Evolutionary conservation across 495 filamentous ascomycete species (phyloP).

Genomic region (Talaromyces trachyspermus): DNA sequence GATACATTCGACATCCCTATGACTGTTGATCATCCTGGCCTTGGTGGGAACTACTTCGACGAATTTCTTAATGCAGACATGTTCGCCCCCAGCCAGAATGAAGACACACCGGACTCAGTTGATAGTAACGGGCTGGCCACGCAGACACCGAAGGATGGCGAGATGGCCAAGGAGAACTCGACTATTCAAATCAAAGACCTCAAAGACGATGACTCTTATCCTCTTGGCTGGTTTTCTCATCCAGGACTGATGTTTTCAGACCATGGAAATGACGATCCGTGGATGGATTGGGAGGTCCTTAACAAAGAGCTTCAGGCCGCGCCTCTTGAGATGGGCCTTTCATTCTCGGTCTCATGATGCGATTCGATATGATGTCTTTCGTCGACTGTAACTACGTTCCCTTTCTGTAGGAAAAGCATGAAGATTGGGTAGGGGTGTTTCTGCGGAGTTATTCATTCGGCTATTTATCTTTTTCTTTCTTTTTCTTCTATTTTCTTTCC

Average conservation of each 20-base stretch:
- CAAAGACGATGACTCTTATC: slow-evolving; percentile 25
- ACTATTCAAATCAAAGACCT: slow-evolving; percentile 13
- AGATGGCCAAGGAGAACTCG: slow-evolving; percentile 15
- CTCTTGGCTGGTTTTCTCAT: slow-evolving; percentile 25
- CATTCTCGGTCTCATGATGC: slow-evolving; percentile 5
- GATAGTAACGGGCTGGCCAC: slow-evolving; percentile 26
- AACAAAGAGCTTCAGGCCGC: slow-evolving; percentile 7
- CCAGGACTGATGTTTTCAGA: slow-evolving; percentile 19
- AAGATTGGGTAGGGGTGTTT: too few species aligned
- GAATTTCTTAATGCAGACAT: slow-evolving; percentile 38
- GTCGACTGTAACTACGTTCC: neutral
- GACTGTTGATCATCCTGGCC: slow-evolving; percentile 16
- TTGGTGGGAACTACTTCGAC: slow-evolving; percentile 31
- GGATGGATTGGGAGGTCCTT: slow-evolving; percentile 28
- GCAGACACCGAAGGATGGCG: slow-evolving; percentile 30
- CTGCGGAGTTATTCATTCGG: too few species aligned
- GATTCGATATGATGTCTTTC: neutral
- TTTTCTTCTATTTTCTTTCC: neutral
- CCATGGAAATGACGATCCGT: slow-evolving; percentile 17
- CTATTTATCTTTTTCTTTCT: neutral
- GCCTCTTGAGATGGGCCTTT: neutral
- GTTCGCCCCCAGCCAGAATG: slow-evolving; percentile 31
- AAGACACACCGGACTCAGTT: slow-evolving; percentile 36
- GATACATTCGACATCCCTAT: slow-evolving; percentile 32
- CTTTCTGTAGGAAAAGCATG: too few species aligned